Evolutionary conservation across 1,139 yeast species (phyloP).

Genomic region (Wickerhamomyces sp.): DNA sequence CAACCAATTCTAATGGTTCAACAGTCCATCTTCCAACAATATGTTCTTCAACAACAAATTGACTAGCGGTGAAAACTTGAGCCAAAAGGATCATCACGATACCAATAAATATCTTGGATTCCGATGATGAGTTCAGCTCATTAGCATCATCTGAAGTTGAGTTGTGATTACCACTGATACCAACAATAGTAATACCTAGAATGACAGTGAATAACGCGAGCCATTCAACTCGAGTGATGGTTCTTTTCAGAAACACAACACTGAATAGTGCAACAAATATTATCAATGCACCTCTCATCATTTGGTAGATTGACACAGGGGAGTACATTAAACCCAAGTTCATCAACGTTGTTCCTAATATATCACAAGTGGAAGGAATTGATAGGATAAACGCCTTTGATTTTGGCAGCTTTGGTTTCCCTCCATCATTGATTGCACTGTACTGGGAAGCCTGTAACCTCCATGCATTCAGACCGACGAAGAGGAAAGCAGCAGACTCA

Average conservation of each 20-base stretch:
- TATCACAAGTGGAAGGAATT: conserved; percentile 69
- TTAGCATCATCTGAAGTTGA: conserved; percentile 17
- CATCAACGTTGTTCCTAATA: conserved; percentile 70
- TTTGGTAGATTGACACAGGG: conserved; percentile 83
- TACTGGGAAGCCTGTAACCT: conserved; percentile 2
- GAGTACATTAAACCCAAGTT: conserved; percentile 70
- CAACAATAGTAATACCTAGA: conserved; percentile 68
- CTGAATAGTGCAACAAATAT: conserved; percentile 74
- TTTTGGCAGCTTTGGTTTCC: conserved; percentile 23
- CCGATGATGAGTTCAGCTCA: conserved; percentile 11
- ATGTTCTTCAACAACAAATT: conserved; percentile 76
- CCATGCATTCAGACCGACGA: conserved; percentile 24
- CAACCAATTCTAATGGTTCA: conserved; percentile 64
- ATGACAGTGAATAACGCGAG: conserved; percentile 55
- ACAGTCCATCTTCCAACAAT: conserved; percentile 50
- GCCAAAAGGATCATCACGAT: conserved; percentile 56
- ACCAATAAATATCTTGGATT: conserved; percentile 41
- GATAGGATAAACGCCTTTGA: conserved; percentile 35
- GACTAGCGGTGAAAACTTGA: conserved; percentile 65
- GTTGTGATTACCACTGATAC: conserved; percentile 52
- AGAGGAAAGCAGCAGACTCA: conserved; percentile 52
- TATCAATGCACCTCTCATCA: conserved; percentile 78
- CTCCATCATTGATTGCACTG: conserved; percentile 1
- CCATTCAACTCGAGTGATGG: conserved; percentile 66
- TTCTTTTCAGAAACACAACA: conserved; percentile 54